A percentile compares a stretch with the other conserved stretches of the same genome.
phyloP scores from a whole-genome alignment of 1,284 basidiomycete genomes.

The Phlebopus sp. region DNA sequence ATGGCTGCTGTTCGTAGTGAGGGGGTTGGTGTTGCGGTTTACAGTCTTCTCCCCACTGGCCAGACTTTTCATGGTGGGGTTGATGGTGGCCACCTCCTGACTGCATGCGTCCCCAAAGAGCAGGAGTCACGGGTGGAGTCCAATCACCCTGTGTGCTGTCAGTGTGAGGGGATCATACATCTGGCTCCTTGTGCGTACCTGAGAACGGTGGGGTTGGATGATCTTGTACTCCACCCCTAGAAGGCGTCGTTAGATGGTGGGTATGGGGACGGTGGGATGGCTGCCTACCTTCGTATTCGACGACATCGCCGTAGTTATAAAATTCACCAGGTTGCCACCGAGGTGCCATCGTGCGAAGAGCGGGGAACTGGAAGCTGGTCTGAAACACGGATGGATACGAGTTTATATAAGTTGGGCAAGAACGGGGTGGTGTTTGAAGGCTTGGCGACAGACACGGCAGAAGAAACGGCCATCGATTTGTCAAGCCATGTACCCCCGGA shows the following conservation, averaged over 20 bases:
- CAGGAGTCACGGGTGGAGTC: constrained; percentile 58
- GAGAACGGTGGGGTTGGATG: constrained; percentile 67
- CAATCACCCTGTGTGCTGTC: constrained; percentile 51
- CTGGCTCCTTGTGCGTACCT: constrained; percentile 37
- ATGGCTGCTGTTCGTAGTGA: constrained; percentile 26
- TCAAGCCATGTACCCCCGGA: background rate
- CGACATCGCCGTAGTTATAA: constrained; percentile 56
- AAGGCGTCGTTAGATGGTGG: constrained; percentile 9
- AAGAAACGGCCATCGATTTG: constrained; percentile 11
- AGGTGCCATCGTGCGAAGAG: constrained; percentile 38
- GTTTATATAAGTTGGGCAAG: constrained; percentile 23
- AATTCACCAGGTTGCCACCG: constrained; percentile 63
- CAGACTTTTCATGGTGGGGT: constrained; percentile 11
- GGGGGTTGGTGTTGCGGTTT: constrained; percentile 21
- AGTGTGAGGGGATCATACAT: background rate
- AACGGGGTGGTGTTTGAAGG: constrained; percentile 7
- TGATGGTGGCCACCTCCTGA: constrained; percentile 32
- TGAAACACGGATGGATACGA: background rate
- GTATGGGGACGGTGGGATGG: background rate
- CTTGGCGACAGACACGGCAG: constrained; percentile 5
- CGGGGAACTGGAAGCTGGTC: constrained; percentile 7
- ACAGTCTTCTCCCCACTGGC: constrained; percentile 17
- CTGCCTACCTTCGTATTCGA: constrained; percentile 53
- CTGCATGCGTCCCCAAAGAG: constrained; percentile 60
- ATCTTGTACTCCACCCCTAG: constrained; percentile 62